Evolutionary conservation across 1,284 basidiomycete species (phyloP), one percentile per base, ranked within the genome.

Genomic region (Cerioporus squamosus): DNA sequence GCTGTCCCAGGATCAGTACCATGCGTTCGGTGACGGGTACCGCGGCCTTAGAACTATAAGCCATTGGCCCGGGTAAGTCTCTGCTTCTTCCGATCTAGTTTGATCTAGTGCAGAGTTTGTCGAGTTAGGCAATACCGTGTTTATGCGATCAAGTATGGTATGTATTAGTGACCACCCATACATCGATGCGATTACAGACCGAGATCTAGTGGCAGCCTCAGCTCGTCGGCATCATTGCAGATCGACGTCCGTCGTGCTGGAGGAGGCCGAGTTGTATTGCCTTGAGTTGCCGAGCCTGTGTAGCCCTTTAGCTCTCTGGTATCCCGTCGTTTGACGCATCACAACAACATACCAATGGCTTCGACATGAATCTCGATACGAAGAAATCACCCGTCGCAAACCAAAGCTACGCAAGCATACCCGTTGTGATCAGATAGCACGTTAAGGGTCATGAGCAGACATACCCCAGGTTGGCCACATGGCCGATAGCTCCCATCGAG

Each of bases 401-500:
- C 57, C 57, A 61, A 3, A 55, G 22, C 59, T 55, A 42, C 15
- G 15, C 18, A 23, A 22, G 7, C 23, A 51, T 23, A 6, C 23
- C 5, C 18, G 36, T 20, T 6, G 29, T 38, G 24, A n/a, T n/a
- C n/a, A n/a, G 40, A 29, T 9, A 29, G 9, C 5, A 29, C 26
- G 26, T 5, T 29, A 29, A 42, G 20, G 4, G 20, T 10, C 40
- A 12, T 5, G 40, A 18, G 4, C 20, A 69, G 20, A 42, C 65
- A 20, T 44, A 68, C 67, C 18, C 62, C 64, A 4, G 77, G 76
- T 62, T 76, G 12, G 20, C 76, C 76, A 1, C 72, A 70, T 1
- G 72, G 72, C 9, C 63, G 55, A 42, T 60, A 69, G 33, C 47
- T 58, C 2, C 81, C 80, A 23, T 75, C 74, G 31, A 87, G 71